Base-by-base conservation (phyloP, 106 monocot species). In the Dendrobium nobile region DNA sequence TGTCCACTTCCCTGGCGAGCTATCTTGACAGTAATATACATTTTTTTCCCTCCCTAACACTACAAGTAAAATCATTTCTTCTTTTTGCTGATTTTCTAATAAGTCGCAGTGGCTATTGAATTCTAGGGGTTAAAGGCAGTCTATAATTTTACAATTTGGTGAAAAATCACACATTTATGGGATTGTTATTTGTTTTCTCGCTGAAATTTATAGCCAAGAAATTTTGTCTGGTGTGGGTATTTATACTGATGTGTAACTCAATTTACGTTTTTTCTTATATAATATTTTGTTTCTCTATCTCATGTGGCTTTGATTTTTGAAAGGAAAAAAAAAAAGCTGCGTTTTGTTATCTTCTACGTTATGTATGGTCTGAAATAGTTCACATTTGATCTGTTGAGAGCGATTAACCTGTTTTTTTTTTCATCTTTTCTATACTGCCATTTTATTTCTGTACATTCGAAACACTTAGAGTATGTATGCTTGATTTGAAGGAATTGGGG, bases 1-100 rank as follows among this genome's bases (percentile, higher is more conserved):
- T 87, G 31, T 84, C 84, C 15, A 87, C 87, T 47, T 84, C 87
- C 28, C 87, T 87, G 24, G 87, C 84, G 28, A 84, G 84, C 79
- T 87, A 87, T 22, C 87, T 87, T 55, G 87, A 84, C 47, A 87
- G 84, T 87, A 84, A 82, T 77, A 3, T 47, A 43, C 4, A 5
- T 42, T 41, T 44, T 19, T 44, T 19, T 17, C 37, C 45, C 9
- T 80, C 20, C 67, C 24, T 4, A 20, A 58, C 41, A 17, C 20
- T 73, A 16, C 18, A 4, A 40, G 4, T 73, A 9, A 16, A 68
- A 10, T 20, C n/a, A 19, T n/a, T 20, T 37, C 37, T n/a, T 20
- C n/a, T 65, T 65, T 17, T 65, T n/a, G 16, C 33, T 72, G 72
- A 8, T 7, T 68, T 2, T 28, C 0, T 27, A 47, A 9, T 47